Evolutionary conservation across 495 filamentous ascomycete species (phyloP).

Genomic region (Clavariopsis aquatica): DNA sequence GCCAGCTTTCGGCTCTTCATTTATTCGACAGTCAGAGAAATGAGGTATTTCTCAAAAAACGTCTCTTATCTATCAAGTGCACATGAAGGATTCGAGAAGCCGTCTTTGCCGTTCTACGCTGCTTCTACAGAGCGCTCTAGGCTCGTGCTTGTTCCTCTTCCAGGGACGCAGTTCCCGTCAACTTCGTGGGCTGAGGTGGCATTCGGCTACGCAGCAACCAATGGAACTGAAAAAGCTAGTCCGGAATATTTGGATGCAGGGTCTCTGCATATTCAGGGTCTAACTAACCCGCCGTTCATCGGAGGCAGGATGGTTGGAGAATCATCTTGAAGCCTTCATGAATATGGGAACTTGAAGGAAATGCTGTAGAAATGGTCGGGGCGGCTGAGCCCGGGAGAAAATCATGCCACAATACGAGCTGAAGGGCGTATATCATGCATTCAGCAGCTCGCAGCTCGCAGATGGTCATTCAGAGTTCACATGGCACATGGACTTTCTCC

Average conservation of each 20-base stretch:
- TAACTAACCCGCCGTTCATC: slow-evolving; percentile 11
- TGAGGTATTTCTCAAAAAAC: not conserved
- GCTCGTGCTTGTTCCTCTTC: slow-evolving; percentile 1
- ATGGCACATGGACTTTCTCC: not conserved
- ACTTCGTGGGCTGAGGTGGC: slow-evolving; percentile 14
- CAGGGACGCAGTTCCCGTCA: slow-evolving; percentile 2
- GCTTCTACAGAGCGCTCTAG: slow-evolving; percentile 14
- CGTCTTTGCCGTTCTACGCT: not conserved
- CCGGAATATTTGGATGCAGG: slow-evolving; percentile 5
- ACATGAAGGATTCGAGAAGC: not conserved
- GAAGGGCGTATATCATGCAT: too few relatives aligned
- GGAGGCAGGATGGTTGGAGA: slow-evolving; percentile 2
- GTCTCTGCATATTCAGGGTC: slow-evolving; percentile 14
- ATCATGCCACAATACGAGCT: too few relatives aligned
- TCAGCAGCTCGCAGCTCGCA: not conserved
- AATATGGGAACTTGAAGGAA: not conserved
- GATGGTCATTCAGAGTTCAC: not conserved
- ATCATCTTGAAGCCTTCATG: not conserved
- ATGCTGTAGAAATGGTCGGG: too few relatives aligned
- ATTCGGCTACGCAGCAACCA: not conserved
- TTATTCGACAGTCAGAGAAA: not conserved
- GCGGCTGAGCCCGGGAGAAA: too few relatives aligned
- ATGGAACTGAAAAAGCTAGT: slow-evolving; percentile 1
- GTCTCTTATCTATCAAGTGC: not conserved
- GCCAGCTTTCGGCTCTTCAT: not conserved